Base-by-base conservation (phyloP, 306 rosid species). In the Castanea mollissima region DNA sequence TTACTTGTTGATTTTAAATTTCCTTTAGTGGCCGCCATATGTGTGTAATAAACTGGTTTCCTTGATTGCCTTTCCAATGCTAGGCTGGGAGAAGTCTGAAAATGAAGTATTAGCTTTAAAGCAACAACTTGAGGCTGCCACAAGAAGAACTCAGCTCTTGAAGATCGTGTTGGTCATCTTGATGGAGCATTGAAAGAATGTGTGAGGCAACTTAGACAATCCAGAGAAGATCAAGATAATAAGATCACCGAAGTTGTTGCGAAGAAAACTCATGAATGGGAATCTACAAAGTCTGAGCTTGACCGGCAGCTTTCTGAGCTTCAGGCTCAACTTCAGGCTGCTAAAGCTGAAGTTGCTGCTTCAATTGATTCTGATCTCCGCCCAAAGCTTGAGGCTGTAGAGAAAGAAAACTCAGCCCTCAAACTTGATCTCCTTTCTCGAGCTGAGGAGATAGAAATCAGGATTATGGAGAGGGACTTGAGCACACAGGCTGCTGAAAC, bases 81-180 rank as follows among this genome's bases (percentile, higher is more conserved):
- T 79, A 92, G 97, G 97, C 64, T 93, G 96, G 97, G 97, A 93
- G 88, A 93, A 88, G 71, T 92, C 97, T 63, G 94, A 88, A 84
- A 90, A 81, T 76, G 97, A 91, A 82, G 85, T 84, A 65, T 27
- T 72, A 55, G 69, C 79, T 64, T 78, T 91, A 78, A 89, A 80
- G 76, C 89, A 91, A 77, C 91, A 88, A 81, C 91, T 91, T 41
- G 96, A 89, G 72, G 77, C 87, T 76, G 80, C 87, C 55, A 87
- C 84, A 83, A 85, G 78, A 91, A 85, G 74, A 88, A 81, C 64
- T 87, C 90, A n/a, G 74, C 80, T 81, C 90, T 93, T 21, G 91
- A 91, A 82, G 93, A 93, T 76, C 90, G 92, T 55, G 89, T 88
- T 82, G 80, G 85, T 85, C 96, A 93, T 87, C 91, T 91, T 83